These are phyloP conservation scores for Circinella umbellata DNA, from an alignment of 371 early-diverging fungal genomes.

Conservation along the genomic window DNA sequence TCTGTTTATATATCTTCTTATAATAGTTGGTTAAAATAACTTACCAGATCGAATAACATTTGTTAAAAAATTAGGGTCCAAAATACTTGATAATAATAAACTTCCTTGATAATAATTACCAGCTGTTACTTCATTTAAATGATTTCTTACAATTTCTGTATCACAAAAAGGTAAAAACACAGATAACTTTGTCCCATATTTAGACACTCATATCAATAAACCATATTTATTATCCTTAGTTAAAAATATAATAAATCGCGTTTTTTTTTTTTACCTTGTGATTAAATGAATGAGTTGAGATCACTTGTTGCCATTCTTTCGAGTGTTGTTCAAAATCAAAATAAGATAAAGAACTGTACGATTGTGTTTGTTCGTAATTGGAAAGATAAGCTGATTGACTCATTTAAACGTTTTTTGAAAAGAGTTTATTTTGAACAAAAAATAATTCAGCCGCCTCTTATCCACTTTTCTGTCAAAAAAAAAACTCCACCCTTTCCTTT, in stretches of 20 bases:
- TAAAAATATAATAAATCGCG: not conserved
- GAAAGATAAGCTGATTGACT: slow-evolving; percentile 15
- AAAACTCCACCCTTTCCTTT: not conserved
- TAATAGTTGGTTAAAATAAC: not conserved
- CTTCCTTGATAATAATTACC: slow-evolving; percentile 43
- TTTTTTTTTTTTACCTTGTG: slow-evolving; percentile 40
- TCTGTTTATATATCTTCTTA: too few species aligned
- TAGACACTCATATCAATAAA: slow-evolving; percentile 10
- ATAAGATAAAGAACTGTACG: slow-evolving; percentile 17
- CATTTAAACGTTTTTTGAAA: slow-evolving; percentile 2
- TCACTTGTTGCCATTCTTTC: slow-evolving; percentile 31
- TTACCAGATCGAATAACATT: slow-evolving; percentile 37
- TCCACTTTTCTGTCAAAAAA: not conserved
- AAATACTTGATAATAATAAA: slow-evolving; percentile 32
- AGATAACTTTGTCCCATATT: slow-evolving; percentile 10
- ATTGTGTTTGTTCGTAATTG: slow-evolving; percentile 5
- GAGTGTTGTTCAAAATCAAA: slow-evolving; percentile 34
- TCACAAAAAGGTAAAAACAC: slow-evolving; percentile 37
- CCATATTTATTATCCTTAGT: not conserved
- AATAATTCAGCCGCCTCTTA: not conserved
- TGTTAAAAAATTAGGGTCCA: slow-evolving; percentile 36
- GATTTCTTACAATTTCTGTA: slow-evolving; percentile 24
- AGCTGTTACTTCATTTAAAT: slow-evolving; percentile 17
- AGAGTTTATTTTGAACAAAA: not conserved
- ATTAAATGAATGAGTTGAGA: slow-evolving; percentile 59